phyloP scores from a whole-genome alignment of 352 stramenopile genomes.

The Pythium volutum region DNA sequence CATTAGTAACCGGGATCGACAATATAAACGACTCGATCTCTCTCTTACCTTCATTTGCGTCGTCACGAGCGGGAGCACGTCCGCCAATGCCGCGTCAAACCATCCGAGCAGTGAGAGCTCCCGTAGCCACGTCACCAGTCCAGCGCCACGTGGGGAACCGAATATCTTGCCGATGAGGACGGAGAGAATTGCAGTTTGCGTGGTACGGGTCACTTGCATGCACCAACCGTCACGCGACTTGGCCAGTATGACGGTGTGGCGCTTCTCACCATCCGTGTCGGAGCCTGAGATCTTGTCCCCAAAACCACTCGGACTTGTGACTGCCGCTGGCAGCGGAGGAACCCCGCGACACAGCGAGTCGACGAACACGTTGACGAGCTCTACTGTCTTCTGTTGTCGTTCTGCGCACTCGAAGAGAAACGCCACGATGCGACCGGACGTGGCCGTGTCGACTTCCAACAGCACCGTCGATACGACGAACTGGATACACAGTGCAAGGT shows the following conservation, averaged over 20 bases:
- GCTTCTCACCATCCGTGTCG: not conserved
- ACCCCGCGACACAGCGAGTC: slow-evolving; percentile 7
- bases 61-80: slow-evolving; percentile 14
- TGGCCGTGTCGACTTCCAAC: slow-evolving; percentile 3
- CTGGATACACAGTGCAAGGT: slow-evolving; percentile 7
- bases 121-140: slow-evolving; percentile 21
- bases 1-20: not conserved
- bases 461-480: slow-evolving; percentile 4
- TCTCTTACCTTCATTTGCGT: slow-evolving; percentile 21
- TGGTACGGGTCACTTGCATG: not conserved
- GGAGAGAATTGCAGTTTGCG: not conserved
- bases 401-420: slow-evolving; percentile 11
- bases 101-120: slow-evolving; percentile 22
- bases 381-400: not conserved
- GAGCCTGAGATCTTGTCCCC: not conserved
- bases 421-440: not conserved
- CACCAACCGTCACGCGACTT: slow-evolving; percentile 18
- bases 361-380: slow-evolving; percentile 7
- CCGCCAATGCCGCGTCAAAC: slow-evolving; percentile 5
- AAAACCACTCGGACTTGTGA: slow-evolving; percentile 2
- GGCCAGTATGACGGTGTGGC: not conserved
- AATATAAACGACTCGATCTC: not conserved
- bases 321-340: not conserved
- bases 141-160: slow-evolving; percentile 18
- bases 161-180: slow-evolving; percentile 15